phyloP scores from a whole-genome alignment of 1,284 basidiomycete genomes.

The Vanrija pseudolonga region DNA sequence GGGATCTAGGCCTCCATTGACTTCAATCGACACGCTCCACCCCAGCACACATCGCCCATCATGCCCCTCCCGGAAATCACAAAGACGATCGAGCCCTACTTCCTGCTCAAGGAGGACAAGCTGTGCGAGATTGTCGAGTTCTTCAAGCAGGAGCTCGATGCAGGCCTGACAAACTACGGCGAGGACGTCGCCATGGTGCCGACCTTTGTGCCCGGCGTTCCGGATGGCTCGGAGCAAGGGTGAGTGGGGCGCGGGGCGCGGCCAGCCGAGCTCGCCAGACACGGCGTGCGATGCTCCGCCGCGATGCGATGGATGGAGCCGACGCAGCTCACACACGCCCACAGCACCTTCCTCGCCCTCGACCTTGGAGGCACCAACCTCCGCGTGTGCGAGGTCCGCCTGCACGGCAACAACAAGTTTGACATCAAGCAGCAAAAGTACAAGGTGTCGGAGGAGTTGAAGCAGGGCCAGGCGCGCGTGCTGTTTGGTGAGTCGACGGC shows the following conservation, averaged over 20 bases:
- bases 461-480: conserved; percentile 76
- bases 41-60: neutral
- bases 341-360: conserved; percentile 84
- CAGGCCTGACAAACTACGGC: conserved; percentile 67
- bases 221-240: conserved; percentile 87
- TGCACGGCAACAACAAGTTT: conserved; percentile 87
- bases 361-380: conserved; percentile 95
- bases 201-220: conserved; percentile 83
- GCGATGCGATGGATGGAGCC: too few relatives aligned
- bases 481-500: conserved; percentile 81
- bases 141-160: conserved; percentile 71
- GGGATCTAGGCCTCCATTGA: too few relatives aligned
- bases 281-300: too few relatives aligned
- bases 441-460: conserved; percentile 82
- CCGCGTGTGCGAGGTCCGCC: conserved; percentile 88
- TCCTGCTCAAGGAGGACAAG: conserved; percentile 60
- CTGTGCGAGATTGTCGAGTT: conserved; percentile 68
- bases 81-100: conserved; percentile 59
- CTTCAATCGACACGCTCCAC: too few relatives aligned
- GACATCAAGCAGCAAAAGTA: conserved; percentile 88
- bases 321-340: conserved; percentile 1
- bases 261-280: neutral
- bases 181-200: conserved; percentile 89
- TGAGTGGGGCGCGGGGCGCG: conserved; percentile 49
- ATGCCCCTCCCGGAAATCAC: conserved; percentile 26